These are phyloP conservation scores for Grosmannia serpens DNA, from an alignment of 2,329 filamentous ascomycete genomes.

Conservation along the genomic window DNA sequence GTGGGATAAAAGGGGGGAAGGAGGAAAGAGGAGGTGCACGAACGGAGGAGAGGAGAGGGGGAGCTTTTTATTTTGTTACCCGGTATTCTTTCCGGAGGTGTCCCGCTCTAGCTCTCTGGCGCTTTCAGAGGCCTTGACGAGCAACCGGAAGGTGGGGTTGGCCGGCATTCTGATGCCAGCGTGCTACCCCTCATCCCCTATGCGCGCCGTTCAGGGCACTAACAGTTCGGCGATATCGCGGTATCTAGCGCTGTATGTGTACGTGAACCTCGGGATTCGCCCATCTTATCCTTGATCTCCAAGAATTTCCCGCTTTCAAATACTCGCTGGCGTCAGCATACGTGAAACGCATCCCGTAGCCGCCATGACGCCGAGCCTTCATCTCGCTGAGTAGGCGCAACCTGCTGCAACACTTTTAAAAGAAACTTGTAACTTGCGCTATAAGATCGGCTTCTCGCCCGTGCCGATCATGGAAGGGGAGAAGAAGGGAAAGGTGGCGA, in stretches of 20 bases:
- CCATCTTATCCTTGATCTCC: background rate
- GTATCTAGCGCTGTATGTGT: background rate
- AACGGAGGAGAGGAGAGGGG: background rate
- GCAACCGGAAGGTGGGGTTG: slow-evolving; percentile 3
- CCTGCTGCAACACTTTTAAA: too few relatives aligned
- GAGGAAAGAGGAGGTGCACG: background rate
- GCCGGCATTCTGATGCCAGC: slow-evolving; percentile 4
- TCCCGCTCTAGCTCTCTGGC: background rate
- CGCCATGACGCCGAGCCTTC: background rate
- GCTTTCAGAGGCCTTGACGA: background rate
- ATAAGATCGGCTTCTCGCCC: background rate
- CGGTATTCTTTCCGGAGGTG: background rate
- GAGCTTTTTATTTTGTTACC: background rate
- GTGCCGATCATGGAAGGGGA: background rate
- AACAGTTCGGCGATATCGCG: slow-evolving; percentile 10
- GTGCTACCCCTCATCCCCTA: background rate
- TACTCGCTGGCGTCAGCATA: background rate
- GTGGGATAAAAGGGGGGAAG: background rate
- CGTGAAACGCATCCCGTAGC: background rate
- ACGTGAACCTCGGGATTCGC: slow-evolving; percentile 4
- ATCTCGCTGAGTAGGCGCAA: too few relatives aligned
- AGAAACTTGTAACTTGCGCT: background rate
- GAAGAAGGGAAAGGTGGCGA: too few relatives aligned
- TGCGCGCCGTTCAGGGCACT: background rate
- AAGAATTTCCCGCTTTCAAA: background rate